A percentile compares a stretch with the other conserved stretches of the same genome.
Conservation (phyloP, 306 rosid species). For the Oxytropis ochrocephala region DNA sequence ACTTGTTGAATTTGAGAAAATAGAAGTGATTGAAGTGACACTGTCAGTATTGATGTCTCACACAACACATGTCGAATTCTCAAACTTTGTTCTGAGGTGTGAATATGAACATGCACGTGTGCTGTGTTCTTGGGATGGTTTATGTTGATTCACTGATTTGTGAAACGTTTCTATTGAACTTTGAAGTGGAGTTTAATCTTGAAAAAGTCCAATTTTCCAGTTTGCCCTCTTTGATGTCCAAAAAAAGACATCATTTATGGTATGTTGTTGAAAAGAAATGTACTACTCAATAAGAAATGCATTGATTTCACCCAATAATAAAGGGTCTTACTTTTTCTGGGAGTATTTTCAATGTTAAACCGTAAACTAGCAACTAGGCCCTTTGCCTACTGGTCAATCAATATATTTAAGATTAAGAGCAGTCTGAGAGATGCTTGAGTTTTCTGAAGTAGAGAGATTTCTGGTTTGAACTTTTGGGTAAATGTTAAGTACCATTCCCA, state of each 20-base stretch:
- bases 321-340: no score
- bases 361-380: no score
- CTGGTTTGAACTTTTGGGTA: neutral
- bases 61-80: neutral
- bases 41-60: no score
- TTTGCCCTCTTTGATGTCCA: neutral
- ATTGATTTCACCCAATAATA: neutral
- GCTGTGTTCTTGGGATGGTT: neutral
- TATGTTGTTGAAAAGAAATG: neutral
- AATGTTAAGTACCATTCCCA: neutral
- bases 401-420: neutral
- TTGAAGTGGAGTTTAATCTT: neutral
- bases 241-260: neutral
- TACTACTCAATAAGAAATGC: neutral
- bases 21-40: no score
- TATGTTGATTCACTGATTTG: neutral
- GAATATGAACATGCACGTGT: neutral
- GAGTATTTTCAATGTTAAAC: no score
- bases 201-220: neutral
- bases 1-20: neutral
- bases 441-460: slow-evolving; percentile 5
- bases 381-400: neutral
- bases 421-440: neutral
- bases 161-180: neutral
- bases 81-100: neutral